Percentiles rank a stretch among this genome's conserved stretches.
Conservation (phyloP, 305 asterid species). For the Rubia occidens region DNA sequence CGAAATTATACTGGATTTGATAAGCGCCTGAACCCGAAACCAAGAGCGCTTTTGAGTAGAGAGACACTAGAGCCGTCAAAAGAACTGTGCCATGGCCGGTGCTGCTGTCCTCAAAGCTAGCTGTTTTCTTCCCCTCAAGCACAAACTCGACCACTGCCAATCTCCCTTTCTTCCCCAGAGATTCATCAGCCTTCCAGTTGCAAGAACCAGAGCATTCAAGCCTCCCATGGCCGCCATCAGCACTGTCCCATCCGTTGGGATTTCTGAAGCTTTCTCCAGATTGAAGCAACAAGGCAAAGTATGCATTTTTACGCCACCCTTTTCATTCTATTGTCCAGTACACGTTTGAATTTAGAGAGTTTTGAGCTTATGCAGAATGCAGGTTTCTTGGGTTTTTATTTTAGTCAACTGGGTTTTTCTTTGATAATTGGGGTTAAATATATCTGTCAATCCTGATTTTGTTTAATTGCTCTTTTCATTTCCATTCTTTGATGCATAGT, state of each 20-base stretch:
- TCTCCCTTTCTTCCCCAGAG: slow-evolving; percentile 10
- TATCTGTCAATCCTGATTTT: no score
- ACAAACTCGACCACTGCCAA: slow-evolving; percentile 1
- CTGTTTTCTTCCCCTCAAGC: slow-evolving; percentile 18
- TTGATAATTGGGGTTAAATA: neutral
- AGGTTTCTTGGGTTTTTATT: neutral
- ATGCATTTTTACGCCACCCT: slow-evolving; percentile 13
- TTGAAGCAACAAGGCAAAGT: slow-evolving; percentile 66
- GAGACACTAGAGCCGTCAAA: neutral
- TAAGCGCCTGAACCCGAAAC: neutral
- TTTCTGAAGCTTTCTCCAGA: slow-evolving; percentile 61
- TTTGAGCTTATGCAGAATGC: neutral
- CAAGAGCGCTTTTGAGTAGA: neutral
- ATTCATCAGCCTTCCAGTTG: slow-evolving; percentile 2
- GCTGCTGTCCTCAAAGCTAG: slow-evolving; percentile 15
- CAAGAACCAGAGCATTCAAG: slow-evolving; percentile 2
- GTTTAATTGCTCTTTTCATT: neutral
- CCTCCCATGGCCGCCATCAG: slow-evolving; percentile 28
- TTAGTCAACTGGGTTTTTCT: neutral
- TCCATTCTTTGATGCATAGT: neutral
- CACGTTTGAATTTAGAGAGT: neutral
- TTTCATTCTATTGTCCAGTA: neutral
- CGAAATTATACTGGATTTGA: neutral
- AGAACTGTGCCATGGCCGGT: neutral
- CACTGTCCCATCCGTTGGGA: slow-evolving; percentile 37